phyloP scores from a whole-genome alignment of 108 stramenopile species.

The Nitzschia sp. region DNA sequence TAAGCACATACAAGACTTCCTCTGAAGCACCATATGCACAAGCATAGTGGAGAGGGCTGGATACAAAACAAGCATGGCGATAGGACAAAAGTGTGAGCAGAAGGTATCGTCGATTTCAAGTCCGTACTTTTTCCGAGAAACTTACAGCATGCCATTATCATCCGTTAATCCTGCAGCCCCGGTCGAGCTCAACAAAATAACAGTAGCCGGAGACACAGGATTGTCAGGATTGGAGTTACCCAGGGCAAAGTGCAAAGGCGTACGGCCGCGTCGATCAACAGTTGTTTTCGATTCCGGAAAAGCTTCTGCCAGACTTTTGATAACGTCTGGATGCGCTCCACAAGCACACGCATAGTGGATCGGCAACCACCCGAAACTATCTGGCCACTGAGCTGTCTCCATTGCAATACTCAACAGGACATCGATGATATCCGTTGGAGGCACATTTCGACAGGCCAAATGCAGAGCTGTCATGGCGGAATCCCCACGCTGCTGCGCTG shows the following conservation, averaged over 20 bases:
- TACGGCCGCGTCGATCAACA: slow-evolving; percentile 63
- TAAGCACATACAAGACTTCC: slow-evolving; percentile 64
- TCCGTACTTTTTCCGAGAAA: too few relatives aligned
- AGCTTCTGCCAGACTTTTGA: slow-evolving; percentile 52
- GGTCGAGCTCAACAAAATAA: slow-evolving; percentile 51
- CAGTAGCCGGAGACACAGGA: slow-evolving; percentile 44
- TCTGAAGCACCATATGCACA: slow-evolving; percentile 79
- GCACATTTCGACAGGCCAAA: slow-evolving; percentile 57
- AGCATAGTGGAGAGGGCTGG: slow-evolving; percentile 62
- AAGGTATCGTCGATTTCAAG: too few relatives aligned
- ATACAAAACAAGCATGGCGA: neutral
- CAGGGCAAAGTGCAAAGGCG: slow-evolving; percentile 72
- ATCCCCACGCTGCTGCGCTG: slow-evolving; percentile 64
- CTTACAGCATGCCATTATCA: slow-evolving; percentile 80
- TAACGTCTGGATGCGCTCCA: slow-evolving; percentile 59
- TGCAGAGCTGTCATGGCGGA: slow-evolving; percentile 69
- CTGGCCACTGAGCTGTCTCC: slow-evolving; percentile 65
- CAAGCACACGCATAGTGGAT: slow-evolving; percentile 78
- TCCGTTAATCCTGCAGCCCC: slow-evolving; percentile 64
- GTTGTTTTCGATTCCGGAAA: slow-evolving; percentile 65
- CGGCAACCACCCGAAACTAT: slow-evolving; percentile 76
- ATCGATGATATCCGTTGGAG: slow-evolving; percentile 62
- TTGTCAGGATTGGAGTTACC: slow-evolving; percentile 49
- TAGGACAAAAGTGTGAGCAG: too few relatives aligned
- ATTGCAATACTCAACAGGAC: slow-evolving; percentile 55